These are phyloP conservation scores for Hypoxylon fragiforme DNA, from an alignment of 495 filamentous ascomycete species.

Conservation along the genomic window DNA sequence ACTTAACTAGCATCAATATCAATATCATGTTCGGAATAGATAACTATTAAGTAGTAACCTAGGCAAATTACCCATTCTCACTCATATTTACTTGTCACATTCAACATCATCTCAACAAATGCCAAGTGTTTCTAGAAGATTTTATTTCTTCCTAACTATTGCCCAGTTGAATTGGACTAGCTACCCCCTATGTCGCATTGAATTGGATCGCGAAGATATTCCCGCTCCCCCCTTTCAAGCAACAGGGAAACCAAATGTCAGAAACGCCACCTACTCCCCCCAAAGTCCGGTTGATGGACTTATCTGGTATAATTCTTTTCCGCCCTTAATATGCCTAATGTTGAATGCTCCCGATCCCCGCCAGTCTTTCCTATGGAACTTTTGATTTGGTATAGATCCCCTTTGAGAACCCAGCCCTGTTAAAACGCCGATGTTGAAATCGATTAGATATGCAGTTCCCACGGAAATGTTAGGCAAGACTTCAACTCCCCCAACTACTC, in stretches of 20 bases:
- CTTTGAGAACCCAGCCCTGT: conserved; percentile 39
- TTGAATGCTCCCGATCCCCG: conserved; percentile 43
- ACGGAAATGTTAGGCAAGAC: conserved; percentile 22
- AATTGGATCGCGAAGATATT: too few relatives aligned
- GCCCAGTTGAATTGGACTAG: conserved; percentile 36
- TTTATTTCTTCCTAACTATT: conserved; percentile 20
- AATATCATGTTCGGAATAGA: too few relatives aligned
- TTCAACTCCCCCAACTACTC: conserved; percentile 27
- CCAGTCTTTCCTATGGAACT: conserved; percentile 38
- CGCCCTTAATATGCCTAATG: conserved; percentile 39
- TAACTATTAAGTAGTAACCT: too few relatives aligned
- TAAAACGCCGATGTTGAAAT: conserved; percentile 58
- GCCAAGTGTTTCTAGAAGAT: conserved; percentile 22
- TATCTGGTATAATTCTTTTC: conserved; percentile 38
- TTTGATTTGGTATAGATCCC: conserved; percentile 40
- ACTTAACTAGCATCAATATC: too few relatives aligned
- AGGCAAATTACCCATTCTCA: neutral
- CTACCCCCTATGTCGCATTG: too few relatives aligned
- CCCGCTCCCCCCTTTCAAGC: conserved; percentile 18
- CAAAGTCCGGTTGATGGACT: conserved; percentile 54
- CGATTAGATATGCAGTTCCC: conserved; percentile 42
- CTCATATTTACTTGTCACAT: too few relatives aligned
- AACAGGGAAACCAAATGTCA: conserved; percentile 34
- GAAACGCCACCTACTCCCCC: conserved; percentile 36
- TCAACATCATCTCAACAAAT: too few relatives aligned